Evolutionary conservation across 2,329 filamentous ascomycete genomes (phyloP).

Genomic region (Scytalidium lignicola): DNA sequence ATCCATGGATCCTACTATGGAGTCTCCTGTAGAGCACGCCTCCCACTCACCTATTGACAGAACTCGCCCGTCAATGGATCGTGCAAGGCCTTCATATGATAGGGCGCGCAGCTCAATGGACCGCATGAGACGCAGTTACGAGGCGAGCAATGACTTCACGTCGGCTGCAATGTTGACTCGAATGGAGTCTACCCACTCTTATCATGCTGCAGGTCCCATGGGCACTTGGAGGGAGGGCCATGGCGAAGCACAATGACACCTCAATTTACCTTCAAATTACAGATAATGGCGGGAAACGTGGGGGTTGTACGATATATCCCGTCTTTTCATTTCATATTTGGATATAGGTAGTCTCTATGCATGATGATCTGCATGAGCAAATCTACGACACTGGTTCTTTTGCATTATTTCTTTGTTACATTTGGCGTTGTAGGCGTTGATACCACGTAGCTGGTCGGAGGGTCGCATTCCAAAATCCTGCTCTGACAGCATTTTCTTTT

Average conservation of each 20-base stretch:
- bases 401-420: slow-evolving; percentile 21
- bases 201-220: slow-evolving; percentile 20
- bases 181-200: slow-evolving; percentile 65
- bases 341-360: slow-evolving; percentile 30
- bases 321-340: slow-evolving; percentile 32
- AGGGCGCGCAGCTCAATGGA: slow-evolving; percentile 85
- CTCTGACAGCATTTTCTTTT: background rate
- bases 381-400: slow-evolving; percentile 35
- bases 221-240: slow-evolving; percentile 9
- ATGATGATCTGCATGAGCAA: slow-evolving; percentile 46
- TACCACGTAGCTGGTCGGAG: background rate
- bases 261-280: slow-evolving; percentile 6
- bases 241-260: slow-evolving; percentile 16
- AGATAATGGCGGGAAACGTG: slow-evolving; percentile 5
- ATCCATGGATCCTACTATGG: slow-evolving; percentile 47
- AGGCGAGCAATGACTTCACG: slow-evolving; percentile 85
- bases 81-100: slow-evolving; percentile 79
- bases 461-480: background rate
- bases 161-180: slow-evolving; percentile 79
- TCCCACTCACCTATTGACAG: slow-evolving; percentile 45
- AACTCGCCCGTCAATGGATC: slow-evolving; percentile 54
- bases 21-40: slow-evolving; percentile 11
- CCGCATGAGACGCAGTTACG: slow-evolving; percentile 74
- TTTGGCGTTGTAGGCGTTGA: slow-evolving; percentile 23
- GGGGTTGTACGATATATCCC: slow-evolving; percentile 27